A percentile compares a stretch with the other conserved stretches of the same genome.
Conservation (phyloP, 2,329 filamentous ascomycete species). For the Akanthomyces muscarius region DNA sequence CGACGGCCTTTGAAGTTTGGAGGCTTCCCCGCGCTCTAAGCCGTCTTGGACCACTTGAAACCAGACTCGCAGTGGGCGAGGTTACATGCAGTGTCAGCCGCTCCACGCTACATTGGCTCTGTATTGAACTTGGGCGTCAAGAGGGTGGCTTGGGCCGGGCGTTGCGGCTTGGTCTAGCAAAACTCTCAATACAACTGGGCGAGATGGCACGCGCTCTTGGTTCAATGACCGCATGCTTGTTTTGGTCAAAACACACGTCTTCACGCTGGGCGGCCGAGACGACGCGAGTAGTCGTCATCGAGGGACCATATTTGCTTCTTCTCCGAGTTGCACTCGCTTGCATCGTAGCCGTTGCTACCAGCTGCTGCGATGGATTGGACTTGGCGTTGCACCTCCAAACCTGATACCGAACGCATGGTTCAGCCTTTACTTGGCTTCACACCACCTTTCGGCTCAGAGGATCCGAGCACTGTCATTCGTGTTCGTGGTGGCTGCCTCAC, state of each 20-base stretch:
- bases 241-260: neutral
- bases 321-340: neutral
- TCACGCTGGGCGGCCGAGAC: neutral
- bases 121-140: neutral
- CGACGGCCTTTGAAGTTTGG: neutral
- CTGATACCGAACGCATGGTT: conserved; percentile 10
- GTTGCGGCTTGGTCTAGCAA: neutral
- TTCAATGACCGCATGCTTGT: neutral
- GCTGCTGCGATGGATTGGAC: neutral
- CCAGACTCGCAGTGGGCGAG: neutral
- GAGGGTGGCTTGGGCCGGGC: neutral
- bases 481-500: neutral
- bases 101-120: conserved; percentile 4
- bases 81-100: conserved; percentile 6
- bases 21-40: conserved; percentile 4
- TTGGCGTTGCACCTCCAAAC: neutral
- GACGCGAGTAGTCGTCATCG: neutral
- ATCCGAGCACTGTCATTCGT: neutral
- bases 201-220: neutral
- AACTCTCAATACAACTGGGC: neutral
- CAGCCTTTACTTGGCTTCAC: conserved; percentile 5
- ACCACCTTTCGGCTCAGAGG: neutral
- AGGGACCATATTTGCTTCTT: neutral
- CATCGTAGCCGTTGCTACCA: neutral
- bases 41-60: conserved; percentile 11